A percentile compares a stretch with the other conserved stretches of the same genome.
These are phyloP conservation scores for Pseudozyma sp. DNA, from an alignment of 1,284 basidiomycete genomes.

Conservation along the genomic window DNA sequence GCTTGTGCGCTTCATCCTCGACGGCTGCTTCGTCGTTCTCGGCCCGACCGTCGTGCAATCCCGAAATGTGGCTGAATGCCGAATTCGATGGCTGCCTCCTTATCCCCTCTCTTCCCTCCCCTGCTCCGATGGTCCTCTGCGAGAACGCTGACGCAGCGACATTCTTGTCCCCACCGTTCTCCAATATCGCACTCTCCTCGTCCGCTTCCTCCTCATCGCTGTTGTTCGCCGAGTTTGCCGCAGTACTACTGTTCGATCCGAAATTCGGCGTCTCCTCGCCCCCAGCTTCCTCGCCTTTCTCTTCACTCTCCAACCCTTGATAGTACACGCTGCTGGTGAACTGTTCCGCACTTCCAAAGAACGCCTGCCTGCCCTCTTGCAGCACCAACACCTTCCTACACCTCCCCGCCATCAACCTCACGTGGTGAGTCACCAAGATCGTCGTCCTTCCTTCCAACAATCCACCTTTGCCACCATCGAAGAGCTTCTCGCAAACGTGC, in stretches of 20 bases:
- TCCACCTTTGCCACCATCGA: conserved; percentile 51
- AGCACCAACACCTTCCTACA: conserved; percentile 76
- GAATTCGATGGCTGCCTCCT: conserved; percentile 49
- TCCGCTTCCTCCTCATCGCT: conserved; percentile 45
- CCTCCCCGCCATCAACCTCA: conserved; percentile 73
- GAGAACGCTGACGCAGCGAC: conserved; percentile 37
- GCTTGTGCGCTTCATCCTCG: conserved; percentile 26
- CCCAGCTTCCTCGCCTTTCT: conserved; percentile 49
- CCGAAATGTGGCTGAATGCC: conserved; percentile 76
- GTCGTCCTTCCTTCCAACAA: conserved; percentile 49
- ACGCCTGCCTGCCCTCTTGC: conserved; percentile 77
- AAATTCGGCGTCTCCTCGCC: conserved; percentile 34
- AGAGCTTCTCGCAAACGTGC: conserved; percentile 65
- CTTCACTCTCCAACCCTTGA: conserved; percentile 70
- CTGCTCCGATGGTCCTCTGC: conserved; percentile 23
- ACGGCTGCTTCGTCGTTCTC: conserved; percentile 9
- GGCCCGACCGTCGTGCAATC: conserved; percentile 75
- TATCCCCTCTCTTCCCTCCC: conserved; percentile 8
- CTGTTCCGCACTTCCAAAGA: conserved; percentile 75
- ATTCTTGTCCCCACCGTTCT: conserved; percentile 11
- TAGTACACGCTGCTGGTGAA: conserved; percentile 74
- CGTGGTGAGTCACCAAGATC: conserved; percentile 68
- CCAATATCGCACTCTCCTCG: conserved; percentile 8
- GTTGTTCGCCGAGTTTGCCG: conserved; percentile 21
- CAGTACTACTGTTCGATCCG: conserved; percentile 22